Percentiles rank a stretch among this genome's conserved stretches.
These are phyloP conservation scores for Austroboletus eburneus DNA, from an alignment of 768 basidiomycete genomes.

Conservation along the genomic window DNA sequence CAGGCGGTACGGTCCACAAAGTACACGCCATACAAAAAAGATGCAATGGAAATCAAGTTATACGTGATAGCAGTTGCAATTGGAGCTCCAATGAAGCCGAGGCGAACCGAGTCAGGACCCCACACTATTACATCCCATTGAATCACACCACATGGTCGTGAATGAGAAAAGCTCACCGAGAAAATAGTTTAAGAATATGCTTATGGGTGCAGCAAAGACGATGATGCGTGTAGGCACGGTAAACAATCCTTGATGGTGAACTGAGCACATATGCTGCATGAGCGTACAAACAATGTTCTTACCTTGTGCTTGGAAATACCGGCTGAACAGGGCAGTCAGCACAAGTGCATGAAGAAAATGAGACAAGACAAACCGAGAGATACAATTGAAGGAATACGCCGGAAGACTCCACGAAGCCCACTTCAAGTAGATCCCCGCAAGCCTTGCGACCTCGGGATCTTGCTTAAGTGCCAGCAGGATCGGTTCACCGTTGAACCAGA, in stretches of 20 bases:
- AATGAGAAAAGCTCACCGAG: slow-evolving; percentile 49
- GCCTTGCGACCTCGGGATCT: slow-evolving; percentile 76
- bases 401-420: slow-evolving; percentile 78
- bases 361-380: slow-evolving; percentile 37
- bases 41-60: slow-evolving; percentile 68
- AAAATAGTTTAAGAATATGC: slow-evolving; percentile 76
- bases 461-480: slow-evolving; percentile 70
- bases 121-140: slow-evolving; percentile 73
- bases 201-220: slow-evolving; percentile 76
- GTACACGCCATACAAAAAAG: slow-evolving; percentile 58
- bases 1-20: slow-evolving; percentile 74
- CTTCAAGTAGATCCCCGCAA: slow-evolving; percentile 71
- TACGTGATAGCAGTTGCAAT: slow-evolving; percentile 85
- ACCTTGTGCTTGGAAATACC: slow-evolving; percentile 76
- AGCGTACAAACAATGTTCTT: slow-evolving; percentile 35
- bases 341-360: slow-evolving; percentile 38
- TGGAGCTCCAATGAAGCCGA: slow-evolving; percentile 92
- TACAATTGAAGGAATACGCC: slow-evolving; percentile 54
- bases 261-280: not conserved
- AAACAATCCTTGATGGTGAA: slow-evolving; percentile 58
- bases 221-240: slow-evolving; percentile 82
- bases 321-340: slow-evolving; percentile 40
- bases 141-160: not conserved
- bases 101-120: slow-evolving; percentile 75
- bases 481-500: slow-evolving; percentile 82